Evolutionary conservation across 2,329 filamentous ascomycete genomes (phyloP).

Genomic region (Cordyceps pruinosa): DNA sequence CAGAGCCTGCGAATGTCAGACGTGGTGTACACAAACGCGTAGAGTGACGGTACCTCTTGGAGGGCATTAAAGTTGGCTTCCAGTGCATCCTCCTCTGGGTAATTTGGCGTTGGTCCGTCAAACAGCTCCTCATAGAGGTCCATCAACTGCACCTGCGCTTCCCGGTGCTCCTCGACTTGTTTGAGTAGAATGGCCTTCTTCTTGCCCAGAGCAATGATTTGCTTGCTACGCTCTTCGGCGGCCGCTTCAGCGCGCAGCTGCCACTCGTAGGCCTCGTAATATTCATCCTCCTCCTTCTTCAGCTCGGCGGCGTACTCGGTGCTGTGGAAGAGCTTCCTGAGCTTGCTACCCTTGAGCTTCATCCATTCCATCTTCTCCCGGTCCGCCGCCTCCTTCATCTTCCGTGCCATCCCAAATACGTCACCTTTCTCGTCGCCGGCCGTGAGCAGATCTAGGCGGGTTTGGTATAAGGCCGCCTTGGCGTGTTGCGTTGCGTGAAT

Average conservation of each 20-base stretch:
- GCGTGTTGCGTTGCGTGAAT: background rate
- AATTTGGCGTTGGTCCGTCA: background rate
- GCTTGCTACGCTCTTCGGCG: background rate
- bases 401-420: background rate
- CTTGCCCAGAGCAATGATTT: background rate
- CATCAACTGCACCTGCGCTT: background rate
- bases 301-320: background rate
- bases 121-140: background rate
- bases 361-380: slow-evolving; percentile 4
- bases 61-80: background rate
- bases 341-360: background rate
- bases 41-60: background rate
- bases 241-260: slow-evolving; percentile 1
- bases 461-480: background rate
- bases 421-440: background rate
- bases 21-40: background rate
- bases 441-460: background rate
- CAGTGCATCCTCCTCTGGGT: background rate
- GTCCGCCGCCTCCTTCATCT: background rate
- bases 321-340: background rate
- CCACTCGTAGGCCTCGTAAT: slow-evolving; percentile 7
- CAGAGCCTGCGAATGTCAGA: background rate
- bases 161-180: background rate
- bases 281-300: slow-evolving; percentile 2
- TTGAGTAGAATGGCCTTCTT: background rate